Conservation (phyloP, 176 grass and related monocot species). For the Cenchrus americanus region DNA sequence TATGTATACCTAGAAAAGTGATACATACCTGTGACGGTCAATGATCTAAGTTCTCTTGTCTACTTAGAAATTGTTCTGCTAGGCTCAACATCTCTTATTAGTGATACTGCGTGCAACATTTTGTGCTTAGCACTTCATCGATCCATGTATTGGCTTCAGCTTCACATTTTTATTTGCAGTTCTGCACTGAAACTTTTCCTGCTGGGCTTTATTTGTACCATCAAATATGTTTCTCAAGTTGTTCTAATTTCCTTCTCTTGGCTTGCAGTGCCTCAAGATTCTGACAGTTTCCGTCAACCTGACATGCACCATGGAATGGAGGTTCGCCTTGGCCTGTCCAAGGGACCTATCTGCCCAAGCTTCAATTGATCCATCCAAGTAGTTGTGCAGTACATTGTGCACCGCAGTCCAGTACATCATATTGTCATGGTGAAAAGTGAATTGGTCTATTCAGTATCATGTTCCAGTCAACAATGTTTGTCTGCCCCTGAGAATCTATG, state of each 20-base stretch:
- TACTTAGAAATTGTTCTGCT: background rate
- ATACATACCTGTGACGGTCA: background rate
- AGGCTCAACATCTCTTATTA: background rate
- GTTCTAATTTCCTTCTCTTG: constrained; percentile 16
- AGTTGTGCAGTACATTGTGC: background rate
- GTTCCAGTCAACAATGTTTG: background rate
- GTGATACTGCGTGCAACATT: background rate
- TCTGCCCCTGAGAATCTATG: background rate
- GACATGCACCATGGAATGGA: constrained; percentile 96
- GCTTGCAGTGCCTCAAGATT: constrained; percentile 80
- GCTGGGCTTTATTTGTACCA: background rate
- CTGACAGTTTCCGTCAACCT: constrained; percentile 61
- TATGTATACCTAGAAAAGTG: constrained; percentile 1
- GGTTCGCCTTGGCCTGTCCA: constrained; percentile 83
- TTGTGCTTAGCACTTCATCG: background rate
- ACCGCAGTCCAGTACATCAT: background rate
- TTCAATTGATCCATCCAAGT: constrained; percentile 53
- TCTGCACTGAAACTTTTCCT: background rate
- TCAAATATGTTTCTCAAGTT: background rate
- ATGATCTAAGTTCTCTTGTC: background rate
- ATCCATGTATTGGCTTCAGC: background rate
- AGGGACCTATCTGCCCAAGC: constrained; percentile 68
- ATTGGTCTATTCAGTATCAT: constrained; percentile 10
- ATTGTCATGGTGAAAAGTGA: constrained; percentile 26
- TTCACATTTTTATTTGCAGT: background rate